Percentiles rank a stretch among this genome's conserved stretches.
Conservation (phyloP, 495 filamentous ascomycete species). For the Podospora australis region DNA sequence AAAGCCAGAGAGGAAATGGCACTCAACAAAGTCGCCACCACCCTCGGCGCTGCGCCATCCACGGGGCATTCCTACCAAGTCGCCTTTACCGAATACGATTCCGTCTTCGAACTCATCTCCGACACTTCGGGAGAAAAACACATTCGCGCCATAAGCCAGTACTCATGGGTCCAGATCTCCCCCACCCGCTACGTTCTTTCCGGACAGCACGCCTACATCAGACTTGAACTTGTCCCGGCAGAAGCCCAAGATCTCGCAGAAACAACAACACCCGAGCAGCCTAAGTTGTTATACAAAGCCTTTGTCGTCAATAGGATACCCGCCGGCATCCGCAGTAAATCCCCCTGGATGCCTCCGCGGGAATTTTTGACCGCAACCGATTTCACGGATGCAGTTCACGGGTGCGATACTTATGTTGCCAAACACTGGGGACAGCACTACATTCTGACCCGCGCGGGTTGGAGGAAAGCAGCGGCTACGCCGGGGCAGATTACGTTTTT, state of each 20-base stretch:
- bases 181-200: conserved; percentile 60
- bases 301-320: conserved; percentile 36
- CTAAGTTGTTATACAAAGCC: conserved; percentile 31
- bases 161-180: conserved; percentile 74
- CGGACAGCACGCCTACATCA: conserved; percentile 52
- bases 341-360: conserved; percentile 59
- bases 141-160: conserved; percentile 64
- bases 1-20: conserved; percentile 12
- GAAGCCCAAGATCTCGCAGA: conserved; percentile 2
- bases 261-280: conserved; percentile 4
- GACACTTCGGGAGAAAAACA: conserved; percentile 72
- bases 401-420: conserved; percentile 72
- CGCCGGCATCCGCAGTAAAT: conserved; percentile 33
- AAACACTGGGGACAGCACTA: conserved; percentile 53
- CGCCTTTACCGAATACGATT: conserved; percentile 83
- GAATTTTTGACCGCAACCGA: conserved; percentile 52
- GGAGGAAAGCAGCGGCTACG: conserved; percentile 64
- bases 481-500: conserved; percentile 63
- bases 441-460: conserved; percentile 52
- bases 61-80: conserved; percentile 34
- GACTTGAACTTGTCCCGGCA: conserved; percentile 46
- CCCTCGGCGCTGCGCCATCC: background rate
- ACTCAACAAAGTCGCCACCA: background rate
- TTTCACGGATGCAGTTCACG: conserved; percentile 68
- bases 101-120: conserved; percentile 77